Evolutionary conservation across 371 early-diverging fungal genomes (phyloP), one percentile per base, ranked within the genome.

Genomic region (Umbelopsis sp.): DNA sequence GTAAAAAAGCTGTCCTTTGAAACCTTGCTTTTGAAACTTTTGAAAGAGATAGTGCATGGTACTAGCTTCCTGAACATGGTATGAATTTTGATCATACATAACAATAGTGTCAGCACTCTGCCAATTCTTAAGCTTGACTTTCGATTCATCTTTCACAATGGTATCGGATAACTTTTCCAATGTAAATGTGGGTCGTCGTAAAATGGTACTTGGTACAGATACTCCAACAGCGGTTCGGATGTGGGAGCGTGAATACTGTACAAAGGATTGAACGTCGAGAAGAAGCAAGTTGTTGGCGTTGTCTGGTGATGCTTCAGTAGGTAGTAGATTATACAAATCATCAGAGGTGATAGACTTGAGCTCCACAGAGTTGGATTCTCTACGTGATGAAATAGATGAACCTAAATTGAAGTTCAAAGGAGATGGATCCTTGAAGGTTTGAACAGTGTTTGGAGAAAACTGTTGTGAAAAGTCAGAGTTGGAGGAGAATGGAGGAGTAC

Each of bases 191-290:
- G 84, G 79, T 63, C 90, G 65, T 65, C 83, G 85, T 37, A 90
- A 74, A 1, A 90, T 79, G 25, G 88, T 87, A 65, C 74, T 84
- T 53, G 90, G 87, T 29, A 88, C 75, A 68, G 81, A 84, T n/a
- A 90, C 77, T 63, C 82, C 80, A 44, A 90, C 76, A 10, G 88
- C 76, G 3, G 70, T 63, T 50, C 73, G 74, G 41, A 90, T 81
- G 18, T 78, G 80, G 8, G 77, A 75, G 11, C 72, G 77, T 5
- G 84, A 75, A 65, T 77, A 82, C 32, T 85, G 82, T 1, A 78
- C 80, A 71, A 84, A 76, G 0, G 90, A 79, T 18, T 89, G 86
- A 65, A 87, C 80, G 66, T 87, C 90, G 52, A 88, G 66, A 5
- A 87, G 66, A 11, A 87, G 66, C 8, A 85, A 32, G 16, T 63